Evolutionary conservation across 1,284 basidiomycete species (phyloP).

Genomic region (Butyriboletus appendiculatus): DNA sequence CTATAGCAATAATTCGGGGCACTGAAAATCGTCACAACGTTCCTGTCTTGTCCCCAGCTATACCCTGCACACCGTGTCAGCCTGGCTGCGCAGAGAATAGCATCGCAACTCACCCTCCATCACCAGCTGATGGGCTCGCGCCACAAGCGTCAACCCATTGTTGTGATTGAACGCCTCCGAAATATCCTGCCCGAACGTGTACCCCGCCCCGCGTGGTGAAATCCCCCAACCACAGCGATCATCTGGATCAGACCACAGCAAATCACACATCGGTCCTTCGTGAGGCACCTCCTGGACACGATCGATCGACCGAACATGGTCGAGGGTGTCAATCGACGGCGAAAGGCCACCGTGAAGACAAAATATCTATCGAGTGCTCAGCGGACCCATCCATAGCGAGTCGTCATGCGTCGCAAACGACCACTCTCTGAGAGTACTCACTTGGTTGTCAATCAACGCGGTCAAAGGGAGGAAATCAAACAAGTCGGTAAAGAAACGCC

Average conservation of each 20-base stretch:
- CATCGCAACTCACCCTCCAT: constrained; percentile 81
- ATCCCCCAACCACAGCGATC: constrained; percentile 99
- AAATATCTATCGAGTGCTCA: constrained; percentile 76
- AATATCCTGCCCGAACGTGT: constrained; percentile 99
- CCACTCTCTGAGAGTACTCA: constrained; percentile 45
- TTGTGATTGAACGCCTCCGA: constrained; percentile 99
- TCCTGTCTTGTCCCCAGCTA: constrained; percentile 99
- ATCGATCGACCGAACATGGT: constrained; percentile 98
- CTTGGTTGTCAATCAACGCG: constrained; percentile 98
- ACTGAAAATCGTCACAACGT: constrained; percentile 99
- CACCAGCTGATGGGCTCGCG: constrained; percentile 94
- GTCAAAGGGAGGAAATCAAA: constrained; percentile 98
- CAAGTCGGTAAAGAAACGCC: constrained; percentile 99
- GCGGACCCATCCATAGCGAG: background rate
- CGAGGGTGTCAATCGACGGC: constrained; percentile 98
- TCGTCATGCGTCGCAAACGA: constrained; percentile 7
- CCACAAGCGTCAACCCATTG: constrained; percentile 96
- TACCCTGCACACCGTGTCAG: constrained; percentile 52
- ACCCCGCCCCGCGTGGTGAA: constrained; percentile 97
- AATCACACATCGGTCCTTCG: constrained; percentile 99
- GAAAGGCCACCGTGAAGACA: constrained; percentile 98
- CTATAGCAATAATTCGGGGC: constrained; percentile 99
- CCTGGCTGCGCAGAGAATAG: background rate
- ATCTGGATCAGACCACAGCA: constrained; percentile 99
- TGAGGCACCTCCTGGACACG: constrained; percentile 99